Evolutionary conservation across 106 monocot genomes (phyloP).

Genomic region (Ottelia alismoides): DNA sequence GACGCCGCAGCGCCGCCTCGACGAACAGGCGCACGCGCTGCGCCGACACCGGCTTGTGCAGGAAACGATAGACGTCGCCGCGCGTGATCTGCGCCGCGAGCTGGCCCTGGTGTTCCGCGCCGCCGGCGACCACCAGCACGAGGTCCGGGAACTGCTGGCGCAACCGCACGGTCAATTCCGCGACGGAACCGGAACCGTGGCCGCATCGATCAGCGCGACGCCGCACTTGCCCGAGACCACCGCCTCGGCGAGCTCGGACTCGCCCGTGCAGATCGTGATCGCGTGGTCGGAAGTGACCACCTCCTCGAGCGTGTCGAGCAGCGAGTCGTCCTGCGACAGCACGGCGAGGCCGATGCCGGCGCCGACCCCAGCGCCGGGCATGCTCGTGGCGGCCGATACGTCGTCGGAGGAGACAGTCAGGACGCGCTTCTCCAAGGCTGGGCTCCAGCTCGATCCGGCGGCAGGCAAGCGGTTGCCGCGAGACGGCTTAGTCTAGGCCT

Average conservation of each 20-base stretch:
- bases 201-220: background rate
- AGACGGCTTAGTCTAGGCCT: too few relatives aligned
- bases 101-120: background rate
- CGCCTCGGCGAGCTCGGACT: background rate
- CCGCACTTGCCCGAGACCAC: background rate
- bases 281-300: background rate
- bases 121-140: background rate
- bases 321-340: background rate
- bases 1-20: background rate
- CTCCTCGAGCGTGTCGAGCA: background rate
- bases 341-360: too few relatives aligned
- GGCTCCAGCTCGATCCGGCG: too few relatives aligned
- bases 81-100: background rate
- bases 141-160: background rate
- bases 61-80: background rate
- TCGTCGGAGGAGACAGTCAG: too few relatives aligned
- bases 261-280: background rate
- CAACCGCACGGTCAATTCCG: background rate
- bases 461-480: too few relatives aligned
- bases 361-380: too few relatives aligned
- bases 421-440: too few relatives aligned
- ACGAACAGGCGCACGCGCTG: background rate
- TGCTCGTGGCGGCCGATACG: too few relatives aligned
- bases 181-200: too few relatives aligned
- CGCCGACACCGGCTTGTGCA: constrained; percentile 1